Base-by-base conservation (phyloP, 768 basidiomycete genomes). In the Trametes maxima region DNA sequence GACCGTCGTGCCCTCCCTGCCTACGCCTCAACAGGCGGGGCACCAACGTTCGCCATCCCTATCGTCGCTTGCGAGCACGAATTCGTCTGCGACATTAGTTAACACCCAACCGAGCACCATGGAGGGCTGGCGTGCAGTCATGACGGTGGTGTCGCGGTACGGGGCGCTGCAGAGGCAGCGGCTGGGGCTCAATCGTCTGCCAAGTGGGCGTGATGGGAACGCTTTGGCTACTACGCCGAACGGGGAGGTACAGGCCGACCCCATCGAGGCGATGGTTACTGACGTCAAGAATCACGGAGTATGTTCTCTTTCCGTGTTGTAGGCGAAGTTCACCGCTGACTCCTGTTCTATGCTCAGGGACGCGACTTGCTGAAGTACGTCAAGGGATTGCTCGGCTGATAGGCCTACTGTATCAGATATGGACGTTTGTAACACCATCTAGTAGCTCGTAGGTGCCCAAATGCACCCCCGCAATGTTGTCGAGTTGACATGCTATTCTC, bases 41-140 rank as follows among this genome's bases (percentile, higher is more conserved):
- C 47, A 61, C 64, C 5, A 50, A 11, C 54, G 59, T 39, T 66
- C 77, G 19, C 75, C 75, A 40, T 64, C 70, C 0, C 59, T 67
- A 5, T 65, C 74, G 19, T 63, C 68, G 33, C 44, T 64, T 14
- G 61, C 64, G 33, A 52, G 71, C 45, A 67, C 67, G 36, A 72
- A 52, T 40, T 65, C 71, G 16, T 76, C 79, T 1, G 37, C 70
- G 37, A 69, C 74, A 21, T 73, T 77, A 35, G 55, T 74, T 50
- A 77, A 73, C 24, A 69, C 62, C 2, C 66, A 66, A 25, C 50
- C 65, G n/a, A 67, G 64, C 7, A 74, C 77, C 3, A 57, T 88
- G 24, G 92, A 94, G 69, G 92, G 92, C 16, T 94, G 92, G 92
- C 79, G 87, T 37, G 91, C 91, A 12, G 85, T 90, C n/a, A 72